These are phyloP conservation scores for Boletellus deceptivus DNA, from an alignment of 1,284 basidiomycete genomes.

Conservation along the genomic window DNA sequence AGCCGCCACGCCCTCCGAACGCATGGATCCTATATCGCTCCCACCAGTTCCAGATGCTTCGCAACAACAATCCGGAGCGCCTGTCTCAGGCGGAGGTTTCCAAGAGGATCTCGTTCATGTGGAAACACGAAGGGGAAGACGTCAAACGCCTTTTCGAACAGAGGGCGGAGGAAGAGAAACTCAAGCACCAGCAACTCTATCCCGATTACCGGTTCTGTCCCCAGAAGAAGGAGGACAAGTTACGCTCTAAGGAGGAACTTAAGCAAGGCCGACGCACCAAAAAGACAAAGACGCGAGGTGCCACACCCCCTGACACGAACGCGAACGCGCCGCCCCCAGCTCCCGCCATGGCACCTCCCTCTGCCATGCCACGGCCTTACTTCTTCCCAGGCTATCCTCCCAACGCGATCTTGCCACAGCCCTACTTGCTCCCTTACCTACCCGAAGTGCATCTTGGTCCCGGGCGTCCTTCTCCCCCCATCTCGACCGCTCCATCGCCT, in stretches of 20 bases:
- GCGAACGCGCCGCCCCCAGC: background rate
- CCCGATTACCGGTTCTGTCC: constrained; percentile 78
- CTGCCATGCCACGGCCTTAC: constrained; percentile 1
- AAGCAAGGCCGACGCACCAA: constrained; percentile 36
- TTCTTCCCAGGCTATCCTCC: constrained; percentile 2
- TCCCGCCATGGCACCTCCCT: background rate
- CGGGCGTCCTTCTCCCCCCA: constrained; percentile 42
- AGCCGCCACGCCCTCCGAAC: constrained; percentile 77
- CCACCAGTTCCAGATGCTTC: constrained; percentile 51
- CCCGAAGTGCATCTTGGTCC: constrained; percentile 28
- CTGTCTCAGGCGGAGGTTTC: constrained; percentile 74
- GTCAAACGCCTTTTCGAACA: constrained; percentile 65
- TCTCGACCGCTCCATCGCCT: constrained; percentile 40
- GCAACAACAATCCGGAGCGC: constrained; percentile 33
- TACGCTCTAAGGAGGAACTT: constrained; percentile 45
- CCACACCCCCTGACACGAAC: constrained; percentile 6
- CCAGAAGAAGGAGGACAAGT: constrained; percentile 63
- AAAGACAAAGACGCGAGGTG: constrained; percentile 22
- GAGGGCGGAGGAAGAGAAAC: constrained; percentile 66
- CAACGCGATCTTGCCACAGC: constrained; percentile 7
- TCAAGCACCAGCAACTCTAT: constrained; percentile 60
- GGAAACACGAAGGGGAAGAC: constrained; percentile 58
- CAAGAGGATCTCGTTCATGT: constrained; percentile 64
- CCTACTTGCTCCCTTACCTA: constrained; percentile 23
- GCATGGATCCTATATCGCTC: constrained; percentile 92